phyloP scores from a whole-genome alignment of 192 early-diverging fungal genomes.

The Backusella luteola region DNA sequence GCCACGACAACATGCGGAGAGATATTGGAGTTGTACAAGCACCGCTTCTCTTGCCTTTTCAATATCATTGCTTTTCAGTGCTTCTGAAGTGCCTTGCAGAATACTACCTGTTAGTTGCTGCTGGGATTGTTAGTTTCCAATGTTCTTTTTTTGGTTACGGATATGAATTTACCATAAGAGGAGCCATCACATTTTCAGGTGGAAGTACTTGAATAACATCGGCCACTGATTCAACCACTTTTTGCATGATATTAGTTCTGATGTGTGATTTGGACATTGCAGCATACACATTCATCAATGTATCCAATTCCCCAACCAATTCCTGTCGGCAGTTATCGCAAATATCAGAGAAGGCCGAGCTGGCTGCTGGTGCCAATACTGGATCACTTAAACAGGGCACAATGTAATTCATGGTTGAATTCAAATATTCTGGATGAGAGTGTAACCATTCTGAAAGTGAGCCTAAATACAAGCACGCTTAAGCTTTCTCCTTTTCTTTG shows the following conservation, averaged over 20 bases:
- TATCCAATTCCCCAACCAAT: conserved; percentile 56
- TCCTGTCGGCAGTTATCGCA: conserved; percentile 70
- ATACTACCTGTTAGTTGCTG: conserved; percentile 28
- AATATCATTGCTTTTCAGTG: conserved; percentile 17
- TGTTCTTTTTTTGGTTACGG: not conserved
- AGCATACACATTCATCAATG: conserved; percentile 57
- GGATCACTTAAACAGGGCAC: conserved; percentile 58
- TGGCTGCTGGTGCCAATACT: conserved; percentile 55
- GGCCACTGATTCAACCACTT: conserved; percentile 44
- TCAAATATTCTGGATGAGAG: conserved; percentile 55
- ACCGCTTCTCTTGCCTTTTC: conserved; percentile 34
- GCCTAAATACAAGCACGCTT: conserved; percentile 33
- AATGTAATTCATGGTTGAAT: conserved; percentile 60
- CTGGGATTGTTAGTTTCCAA: not conserved
- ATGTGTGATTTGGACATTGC: conserved; percentile 45
- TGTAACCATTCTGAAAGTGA: conserved; percentile 72
- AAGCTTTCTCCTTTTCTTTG: not conserved
- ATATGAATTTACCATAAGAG: conserved; percentile 37
- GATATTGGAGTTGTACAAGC: conserved; percentile 44
- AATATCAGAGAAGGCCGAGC: conserved; percentile 62
- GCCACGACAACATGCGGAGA: conserved; percentile 50
- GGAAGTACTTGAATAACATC: conserved; percentile 44
- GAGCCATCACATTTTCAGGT: conserved; percentile 33
- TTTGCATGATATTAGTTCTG: conserved; percentile 35
- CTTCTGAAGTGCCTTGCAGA: conserved; percentile 15